Evolutionary conservation across 2,329 filamentous ascomycete genomes (phyloP), one percentile per base, ranked within the genome.

Genomic region (Aspergillus quadricinctus): DNA sequence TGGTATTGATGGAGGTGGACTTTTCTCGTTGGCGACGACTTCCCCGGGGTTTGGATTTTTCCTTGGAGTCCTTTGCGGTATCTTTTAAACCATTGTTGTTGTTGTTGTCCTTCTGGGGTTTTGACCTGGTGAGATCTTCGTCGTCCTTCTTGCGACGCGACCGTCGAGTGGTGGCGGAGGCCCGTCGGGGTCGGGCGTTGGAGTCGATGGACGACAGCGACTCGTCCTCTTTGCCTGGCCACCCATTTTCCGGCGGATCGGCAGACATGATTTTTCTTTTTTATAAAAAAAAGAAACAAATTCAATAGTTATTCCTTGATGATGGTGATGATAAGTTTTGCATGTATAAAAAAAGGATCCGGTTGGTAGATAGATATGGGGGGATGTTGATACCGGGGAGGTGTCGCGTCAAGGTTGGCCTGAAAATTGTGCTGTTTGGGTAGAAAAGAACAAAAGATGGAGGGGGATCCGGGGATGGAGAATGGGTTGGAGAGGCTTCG

Each of bases 121-220:
- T 68, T 43, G 43, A 27, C 57, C 72, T 69, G 29, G 65, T 55
- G 25, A 64, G 61, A 9, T 69, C 59, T 57, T 69, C 66, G 59
- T 72, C 71, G 58, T 76, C 70, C 70, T 77, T 72, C 70, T 76
- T 74, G 55, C 73, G 71, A 65, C 74, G 72, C 65, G 72, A 72
- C 64, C 71, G 68, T 64, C 61, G 65, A 52, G 61, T 60, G 53
- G 64, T 63, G 57, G 58, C 56, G 27, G 70, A 67, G 52, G 63
- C 65, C 63, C 68, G 72, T 65, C 71, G 65, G 55, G 69, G 64
- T 58, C 66, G 67, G 56, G 57, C 59, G 55, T 65, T 58, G 27
- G 57, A 37, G 43, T 64, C 64, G 48, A 62, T 57, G 29, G 62
- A 52, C n/a, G 60, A 58, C 25, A 61, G 62, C 51, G 62, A 59